Evolutionary conservation across 2,329 filamentous ascomycete species (phyloP).

Genomic region (Cucurbitaria berberidis): DNA sequence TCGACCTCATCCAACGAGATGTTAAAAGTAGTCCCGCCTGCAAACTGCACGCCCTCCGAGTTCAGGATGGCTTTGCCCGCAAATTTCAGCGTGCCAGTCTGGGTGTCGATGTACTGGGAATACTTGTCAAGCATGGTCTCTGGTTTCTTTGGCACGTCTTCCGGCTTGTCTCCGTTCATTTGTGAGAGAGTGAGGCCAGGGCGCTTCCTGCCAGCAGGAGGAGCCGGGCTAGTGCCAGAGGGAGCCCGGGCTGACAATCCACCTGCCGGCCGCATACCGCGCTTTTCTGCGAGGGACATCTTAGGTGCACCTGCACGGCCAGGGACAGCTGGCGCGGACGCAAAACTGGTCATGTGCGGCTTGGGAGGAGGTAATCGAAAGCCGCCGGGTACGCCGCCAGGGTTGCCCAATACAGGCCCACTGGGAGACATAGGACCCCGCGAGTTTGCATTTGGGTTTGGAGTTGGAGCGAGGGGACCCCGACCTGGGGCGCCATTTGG

Average conservation of each 20-base stretch:
- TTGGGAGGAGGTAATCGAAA: conserved; percentile 53
- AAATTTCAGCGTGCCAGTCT: conserved; percentile 90
- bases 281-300: conserved; percentile 70
- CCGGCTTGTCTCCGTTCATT: conserved; percentile 48
- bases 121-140: conserved; percentile 67
- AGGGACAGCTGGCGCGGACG: conserved; percentile 57
- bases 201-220: conserved; percentile 48
- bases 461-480: conserved; percentile 34
- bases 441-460: conserved; percentile 26
- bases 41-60: conserved; percentile 88
- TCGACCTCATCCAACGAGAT: conserved; percentile 97
- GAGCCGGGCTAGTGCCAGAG: conserved; percentile 47
- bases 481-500: conserved; percentile 35
- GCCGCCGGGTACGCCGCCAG: conserved; percentile 51
- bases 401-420: conserved; percentile 31
- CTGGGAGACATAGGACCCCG: conserved; percentile 34
- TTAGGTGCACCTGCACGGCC: conserved; percentile 58
- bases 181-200: conserved; percentile 53
- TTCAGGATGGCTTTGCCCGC: conserved; percentile 91
- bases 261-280: conserved; percentile 68
- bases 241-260: conserved; percentile 54
- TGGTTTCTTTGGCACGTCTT: conserved; percentile 40
- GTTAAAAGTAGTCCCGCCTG: conserved; percentile 84
- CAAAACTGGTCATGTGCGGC: conserved; percentile 51
- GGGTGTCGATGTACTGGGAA: conserved; percentile 84